Evolutionary conservation across 176 grass and related monocot genomes (phyloP).

Genomic region (Triticum dicoccoides): DNA sequence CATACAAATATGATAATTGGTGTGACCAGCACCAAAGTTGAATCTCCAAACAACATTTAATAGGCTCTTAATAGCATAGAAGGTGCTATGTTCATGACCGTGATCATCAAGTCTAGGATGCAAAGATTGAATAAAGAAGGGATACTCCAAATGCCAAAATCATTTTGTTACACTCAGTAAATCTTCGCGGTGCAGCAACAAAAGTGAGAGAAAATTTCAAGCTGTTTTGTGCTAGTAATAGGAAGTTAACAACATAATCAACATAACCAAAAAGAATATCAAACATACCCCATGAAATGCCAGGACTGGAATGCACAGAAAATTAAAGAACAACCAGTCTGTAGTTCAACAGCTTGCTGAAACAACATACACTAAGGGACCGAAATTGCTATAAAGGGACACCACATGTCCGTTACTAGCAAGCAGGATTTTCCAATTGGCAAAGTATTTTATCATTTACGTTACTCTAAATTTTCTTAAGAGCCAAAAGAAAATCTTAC

Average conservation of each 20-base stretch:
- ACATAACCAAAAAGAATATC: slow-evolving; percentile 25
- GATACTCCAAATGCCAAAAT: slow-evolving; percentile 8
- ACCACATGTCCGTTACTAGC: not conserved
- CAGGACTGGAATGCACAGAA: slow-evolving; percentile 8
- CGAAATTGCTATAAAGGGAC: slow-evolving; percentile 4
- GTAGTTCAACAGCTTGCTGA: slow-evolving; percentile 5
- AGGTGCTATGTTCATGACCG: slow-evolving; percentile 6
- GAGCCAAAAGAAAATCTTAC: slow-evolving; percentile 39
- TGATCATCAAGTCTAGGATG: not conserved
- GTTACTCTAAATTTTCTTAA: slow-evolving; percentile 11
- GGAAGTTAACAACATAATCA: not conserved
- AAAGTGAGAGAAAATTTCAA: slow-evolving; percentile 2
- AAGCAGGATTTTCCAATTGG: slow-evolving; percentile 6
- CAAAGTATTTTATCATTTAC: not conserved
- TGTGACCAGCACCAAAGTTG: not conserved
- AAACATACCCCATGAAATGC: not conserved
- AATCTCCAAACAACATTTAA: not conserved
- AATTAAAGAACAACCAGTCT: not conserved
- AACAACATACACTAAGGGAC: slow-evolving; percentile 11
- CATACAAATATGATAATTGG: slow-evolving; percentile 4
- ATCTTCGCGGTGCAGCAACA: not conserved
- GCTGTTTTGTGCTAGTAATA: not conserved
- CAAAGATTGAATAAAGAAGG: not conserved
- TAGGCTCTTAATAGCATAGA: slow-evolving; percentile 15
- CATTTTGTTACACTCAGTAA: not conserved